A percentile compares a stretch with the other conserved stretches of the same genome.
Conservation (phyloP, 257 asterid genomes). For the Galeopsis tetrahit region DNA sequence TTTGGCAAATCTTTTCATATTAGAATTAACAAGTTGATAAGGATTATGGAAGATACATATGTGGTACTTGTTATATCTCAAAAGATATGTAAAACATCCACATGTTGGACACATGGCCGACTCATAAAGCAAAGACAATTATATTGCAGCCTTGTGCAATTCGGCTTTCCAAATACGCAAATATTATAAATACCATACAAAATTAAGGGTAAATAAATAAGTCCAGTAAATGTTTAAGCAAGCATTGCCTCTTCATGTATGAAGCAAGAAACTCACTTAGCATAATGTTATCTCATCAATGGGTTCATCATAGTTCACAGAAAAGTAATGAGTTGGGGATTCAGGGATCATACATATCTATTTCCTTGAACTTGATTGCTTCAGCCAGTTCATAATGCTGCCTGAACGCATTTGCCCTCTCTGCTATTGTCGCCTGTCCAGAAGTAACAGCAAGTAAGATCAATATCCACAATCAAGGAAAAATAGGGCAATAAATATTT, state of each 20-base stretch:
- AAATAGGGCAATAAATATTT: conserved; percentile 15
- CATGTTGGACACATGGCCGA: neutral
- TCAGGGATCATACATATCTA: conserved; percentile 77
- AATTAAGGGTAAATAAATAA: neutral
- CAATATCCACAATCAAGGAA: conserved; percentile 25
- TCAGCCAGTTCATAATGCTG: conserved; percentile 88
- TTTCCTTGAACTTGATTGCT: conserved; percentile 95
- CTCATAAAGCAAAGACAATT: neutral
- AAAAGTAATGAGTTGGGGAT: conserved; percentile 23
- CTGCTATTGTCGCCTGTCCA: conserved; percentile 84
- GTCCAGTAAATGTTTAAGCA: neutral
- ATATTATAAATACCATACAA: neutral
- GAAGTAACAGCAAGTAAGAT: conserved; percentile 28
- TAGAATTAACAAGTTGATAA: neutral
- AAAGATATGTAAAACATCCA: neutral
- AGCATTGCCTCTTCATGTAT: conserved; percentile 8
- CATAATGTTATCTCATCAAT: conserved; percentile 25
- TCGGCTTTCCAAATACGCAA: neutral
- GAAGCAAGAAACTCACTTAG: conserved; percentile 20
- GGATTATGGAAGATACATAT: neutral
- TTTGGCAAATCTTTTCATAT: neutral
- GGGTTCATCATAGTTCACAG: conserved; percentile 23
- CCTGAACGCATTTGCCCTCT: conserved; percentile 87
- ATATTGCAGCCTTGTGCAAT: conserved; percentile 4
- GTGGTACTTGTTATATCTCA: conserved; percentile 4